Evolutionary conservation across 2,329 filamentous ascomycete genomes (phyloP), one percentile per base, ranked within the genome.

Genomic region (Scedosporium minutisporum): DNA sequence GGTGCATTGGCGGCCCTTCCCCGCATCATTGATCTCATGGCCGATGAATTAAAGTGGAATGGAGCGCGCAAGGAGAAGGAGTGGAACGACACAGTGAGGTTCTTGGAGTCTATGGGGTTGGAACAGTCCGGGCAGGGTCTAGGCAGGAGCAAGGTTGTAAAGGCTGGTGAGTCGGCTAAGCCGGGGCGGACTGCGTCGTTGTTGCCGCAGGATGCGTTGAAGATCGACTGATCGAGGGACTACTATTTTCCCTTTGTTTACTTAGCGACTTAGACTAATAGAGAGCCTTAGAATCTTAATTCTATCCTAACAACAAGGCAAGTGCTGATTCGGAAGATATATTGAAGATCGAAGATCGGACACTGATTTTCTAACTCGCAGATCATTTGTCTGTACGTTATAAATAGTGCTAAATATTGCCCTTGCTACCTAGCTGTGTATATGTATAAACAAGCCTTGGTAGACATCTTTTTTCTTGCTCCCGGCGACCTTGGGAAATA

Each of bases 11-110:
- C 88, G 70, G 83, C 87, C 1, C 80, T 91, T 18, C 88, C 88
- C 6, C 77, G 74, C 21, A 84, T 91, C 62, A 88, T 91, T 66
- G 88, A 91, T 69, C 73, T 91, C 60, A 90, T 91, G 86, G 82
- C 76, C 29, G 84, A 87, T 65, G 87, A 91, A 74, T 77, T 90
- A 58, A 75, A 80, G 58, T 91, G 88, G 88, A 80, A 78, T 67
- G 74, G 74, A 60, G 77, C 78, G 63, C 77, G 88, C 64, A 86
- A 86, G 74, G 78, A 85, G 23, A 65, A 68, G 0, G 76, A 77
- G 69, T 78, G 65, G 87, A 87, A 72, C 81, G 81, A 88, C 41
- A 79, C 77, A 2, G 68, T 79, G 6, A 64, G 65, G 1, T 80
- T 79, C 68, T 71, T 80, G 61, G 70, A 71, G 51, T 78, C 76